These are phyloP conservation scores for Peniophora sp. DNA, from an alignment of 1,284 basidiomycete genomes.

Conservation along the genomic window DNA sequence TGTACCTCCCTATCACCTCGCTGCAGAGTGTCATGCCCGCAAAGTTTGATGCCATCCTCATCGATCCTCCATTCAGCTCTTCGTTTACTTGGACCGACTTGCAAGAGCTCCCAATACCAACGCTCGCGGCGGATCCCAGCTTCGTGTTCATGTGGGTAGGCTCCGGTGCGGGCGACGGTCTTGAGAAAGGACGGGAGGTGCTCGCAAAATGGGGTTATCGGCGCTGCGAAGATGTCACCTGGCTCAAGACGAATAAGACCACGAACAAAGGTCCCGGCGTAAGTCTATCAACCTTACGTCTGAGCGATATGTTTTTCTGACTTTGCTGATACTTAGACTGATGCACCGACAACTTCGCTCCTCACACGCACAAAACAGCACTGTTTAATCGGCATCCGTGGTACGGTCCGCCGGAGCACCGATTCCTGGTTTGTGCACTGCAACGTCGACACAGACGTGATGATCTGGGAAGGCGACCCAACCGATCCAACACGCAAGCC, in stretches of 20 bases:
- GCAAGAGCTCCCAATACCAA: constrained; percentile 75
- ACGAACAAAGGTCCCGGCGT: constrained; percentile 70
- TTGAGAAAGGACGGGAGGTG: constrained; percentile 89
- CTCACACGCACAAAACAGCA: constrained; percentile 91
- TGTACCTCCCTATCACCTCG: constrained; percentile 53
- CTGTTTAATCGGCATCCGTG: constrained; percentile 97
- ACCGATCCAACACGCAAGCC: constrained; percentile 80
- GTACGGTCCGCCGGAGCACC: constrained; percentile 89
- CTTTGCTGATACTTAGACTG: constrained; percentile 40
- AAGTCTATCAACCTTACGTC: constrained; percentile 6
- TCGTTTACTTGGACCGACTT: constrained; percentile 82
- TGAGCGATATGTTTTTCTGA: neutral
- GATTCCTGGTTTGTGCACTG: constrained; percentile 97
- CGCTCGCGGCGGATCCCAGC: constrained; percentile 83
- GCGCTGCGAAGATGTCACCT: constrained; percentile 94
- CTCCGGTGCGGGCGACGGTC: constrained; percentile 80
- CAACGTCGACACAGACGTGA: constrained; percentile 96
- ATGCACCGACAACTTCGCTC: constrained; percentile 75
- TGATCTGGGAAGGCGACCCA: constrained; percentile 88
- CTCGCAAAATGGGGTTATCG: constrained; percentile 94
- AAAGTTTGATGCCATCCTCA: constrained; percentile 91
- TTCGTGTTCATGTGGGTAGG: constrained; percentile 98
- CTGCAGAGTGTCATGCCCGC: constrained; percentile 47
- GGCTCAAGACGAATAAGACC: constrained; percentile 85
- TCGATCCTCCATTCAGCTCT: constrained; percentile 84